Evolutionary conservation across 495 filamentous ascomycete species (phyloP), one percentile per base, ranked within the genome.

Genomic region (Penicillium antarcticum): DNA sequence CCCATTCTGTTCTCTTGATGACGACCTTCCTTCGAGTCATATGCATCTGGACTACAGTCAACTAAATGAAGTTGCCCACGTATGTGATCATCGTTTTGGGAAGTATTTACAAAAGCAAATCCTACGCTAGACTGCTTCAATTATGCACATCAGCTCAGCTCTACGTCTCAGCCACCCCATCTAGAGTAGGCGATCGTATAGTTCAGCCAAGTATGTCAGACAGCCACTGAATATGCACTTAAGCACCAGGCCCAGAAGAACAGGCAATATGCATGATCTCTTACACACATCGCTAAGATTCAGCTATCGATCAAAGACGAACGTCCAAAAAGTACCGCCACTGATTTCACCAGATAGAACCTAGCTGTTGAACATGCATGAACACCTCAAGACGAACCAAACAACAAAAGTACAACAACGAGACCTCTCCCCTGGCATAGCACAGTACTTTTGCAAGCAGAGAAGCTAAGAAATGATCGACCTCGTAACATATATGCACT

Each of bases 391-490:
- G 24, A 5, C 32, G 23, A 23, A 29, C 11, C 29, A 24, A 9
- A 6, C 3, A 32, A 29, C 47, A 49, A 49, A 49, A 49, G 51
- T 53, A 53, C 44, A 29, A 5, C 9, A 29, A 24, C 45, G 11
- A 13, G 12, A 17, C 4, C 32, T 19, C 16, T 16, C 35, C 24
- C 26, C 19, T 41, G 4, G 18, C 6, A 7, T 6, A 12, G 24
- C 11, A 18, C 18, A 33, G 56, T 55, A 58, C 56, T 55, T 58
- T 55, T 58, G 56, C 23, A 18, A 24, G 31, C 29, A 14, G n/a
- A 8, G 21, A 13, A 48, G 47, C 34, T 39, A 39, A 36, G 35
- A 34, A 32, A 11, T 49, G 42, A 58, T 46, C 43, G 36, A 23
- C 34, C 45, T 46, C 17, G 14, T 42, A 29, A 45, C 31, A 56